Base-by-base conservation (phyloP, 768 basidiomycete species). In the Russula abietina region DNA sequence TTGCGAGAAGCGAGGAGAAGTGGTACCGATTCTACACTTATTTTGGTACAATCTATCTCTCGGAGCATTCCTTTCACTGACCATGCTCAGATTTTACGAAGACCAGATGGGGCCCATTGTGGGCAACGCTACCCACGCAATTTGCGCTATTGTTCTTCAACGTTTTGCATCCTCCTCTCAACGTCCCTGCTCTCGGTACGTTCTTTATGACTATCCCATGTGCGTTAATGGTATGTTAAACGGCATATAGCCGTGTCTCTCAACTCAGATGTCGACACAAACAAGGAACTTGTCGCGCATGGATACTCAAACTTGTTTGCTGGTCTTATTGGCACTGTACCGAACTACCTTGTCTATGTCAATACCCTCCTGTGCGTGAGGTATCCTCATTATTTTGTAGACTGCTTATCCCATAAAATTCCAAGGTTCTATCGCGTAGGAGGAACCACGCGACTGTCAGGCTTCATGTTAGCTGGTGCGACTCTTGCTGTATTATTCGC, bases 21-120 rank as follows among this genome's bases (percentile, higher is more conserved):
- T 97, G 93, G 94, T 97, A 90, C 75, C 83, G 83, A 54, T 96
- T 92, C 73, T 95, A 93, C 70, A 80, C 83, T 0, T 86, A 89
- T 66, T 89, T 81, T 65, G 84, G 94, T 94, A 46, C 41, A 79
- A 71, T n/a, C 33, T 19, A 22, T 19, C 12, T 54, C 36, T 52
- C 33, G 4, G 60, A 14, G 12, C 9, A 9, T 12, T 7, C 9
- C 48, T 24, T 19, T 24, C 43, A 32, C 49, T 59, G 38, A 60
- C 22, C 24, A 4, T 16, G 55, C 9, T 61, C 69, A 91, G 90
- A 94, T 70, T 81, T 83, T 65, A 70, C 71, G 16, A 77, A 80
- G 22, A 83, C 89, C 16, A 77, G 76, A 22, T 91, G 84, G 75
- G 74, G 70, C 4, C 83, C 88, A 0, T 77, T 99, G 36, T 87